Evolutionary conservation across 768 basidiomycete species (phyloP).

Genomic region (Tricholomella constricta): DNA sequence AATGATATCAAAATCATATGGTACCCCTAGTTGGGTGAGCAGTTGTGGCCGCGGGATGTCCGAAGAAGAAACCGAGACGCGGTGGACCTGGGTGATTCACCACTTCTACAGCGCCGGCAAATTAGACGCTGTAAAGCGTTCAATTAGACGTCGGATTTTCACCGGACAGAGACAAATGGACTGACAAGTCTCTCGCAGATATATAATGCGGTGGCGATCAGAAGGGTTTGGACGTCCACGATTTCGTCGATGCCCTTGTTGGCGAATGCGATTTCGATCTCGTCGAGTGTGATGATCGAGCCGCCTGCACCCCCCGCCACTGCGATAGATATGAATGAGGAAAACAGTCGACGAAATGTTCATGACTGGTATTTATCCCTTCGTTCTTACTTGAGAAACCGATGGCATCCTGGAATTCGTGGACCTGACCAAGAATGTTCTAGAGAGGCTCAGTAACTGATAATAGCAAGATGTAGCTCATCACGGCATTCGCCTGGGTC

Average conservation of each 20-base stretch:
- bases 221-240: constrained; percentile 34
- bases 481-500: too few relatives aligned
- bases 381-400: constrained; percentile 39
- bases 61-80: constrained; percentile 40
- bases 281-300: constrained; percentile 47
- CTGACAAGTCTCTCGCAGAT: constrained; percentile 49
- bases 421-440: too few relatives aligned
- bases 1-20: constrained; percentile 25
- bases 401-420: constrained; percentile 51
- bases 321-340: constrained; percentile 9
- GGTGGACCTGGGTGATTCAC: constrained; percentile 48
- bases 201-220: constrained; percentile 38
- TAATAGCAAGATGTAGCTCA: too few relatives aligned
- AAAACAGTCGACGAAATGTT: not conserved
- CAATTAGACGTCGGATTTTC: not conserved
- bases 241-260: constrained; percentile 47
- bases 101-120: constrained; percentile 47
- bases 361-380: constrained; percentile 24
- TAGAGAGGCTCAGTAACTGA: too few relatives aligned
- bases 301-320: constrained; percentile 51
- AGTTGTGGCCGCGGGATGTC: constrained; percentile 34
- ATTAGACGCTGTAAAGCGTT: constrained; percentile 36
- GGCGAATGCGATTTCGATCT: constrained; percentile 44
- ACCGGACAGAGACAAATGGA: not conserved
- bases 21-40: constrained; percentile 33